Percentiles rank a stretch among this genome's conserved stretches.
These are phyloP conservation scores for Colletotrichum sp. DNA, from an alignment of 2,329 filamentous ascomycete genomes.

Conservation along the genomic window DNA sequence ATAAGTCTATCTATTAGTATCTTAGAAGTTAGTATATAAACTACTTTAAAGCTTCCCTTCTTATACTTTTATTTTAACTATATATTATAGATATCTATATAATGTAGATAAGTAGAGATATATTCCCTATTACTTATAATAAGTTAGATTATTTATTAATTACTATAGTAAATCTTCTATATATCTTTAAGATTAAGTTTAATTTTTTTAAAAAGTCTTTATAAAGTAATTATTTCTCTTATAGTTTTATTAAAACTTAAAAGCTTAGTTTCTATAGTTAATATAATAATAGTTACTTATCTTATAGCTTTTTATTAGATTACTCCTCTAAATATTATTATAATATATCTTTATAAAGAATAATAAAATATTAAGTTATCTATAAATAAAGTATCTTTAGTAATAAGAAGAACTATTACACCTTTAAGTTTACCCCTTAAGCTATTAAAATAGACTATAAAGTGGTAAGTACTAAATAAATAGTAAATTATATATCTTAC, in stretches of 20 bases:
- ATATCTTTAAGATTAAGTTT: neutral
- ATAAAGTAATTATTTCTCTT: neutral
- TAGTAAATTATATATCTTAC: too few relatives aligned
- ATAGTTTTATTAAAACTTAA: neutral
- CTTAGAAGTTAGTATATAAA: neutral
- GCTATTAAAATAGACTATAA: too few relatives aligned
- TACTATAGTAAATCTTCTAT: neutral
- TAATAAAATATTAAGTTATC: too few relatives aligned
- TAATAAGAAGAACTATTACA: too few relatives aligned
- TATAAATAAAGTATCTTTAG: too few relatives aligned
- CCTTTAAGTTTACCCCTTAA: too few relatives aligned
- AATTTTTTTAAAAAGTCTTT: neutral
- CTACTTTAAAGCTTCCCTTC: neutral
- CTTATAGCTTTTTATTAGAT: neutral
- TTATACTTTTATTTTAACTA: neutral
- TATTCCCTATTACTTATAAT: neutral
- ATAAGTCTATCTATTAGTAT: neutral
- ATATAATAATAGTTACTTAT: neutral
- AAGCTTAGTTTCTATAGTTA: neutral
- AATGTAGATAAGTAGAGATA: neutral
- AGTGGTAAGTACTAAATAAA: too few relatives aligned
- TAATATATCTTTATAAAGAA: too few relatives aligned
- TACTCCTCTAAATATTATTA: too few relatives aligned
- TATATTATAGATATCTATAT: neutral
- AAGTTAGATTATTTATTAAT: neutral